A percentile compares a stretch with the other conserved stretches of the same genome.
These are phyloP conservation scores for Fereydounia khargensis DNA, from an alignment of 1,284 basidiomycete genomes.

Conservation along the genomic window DNA sequence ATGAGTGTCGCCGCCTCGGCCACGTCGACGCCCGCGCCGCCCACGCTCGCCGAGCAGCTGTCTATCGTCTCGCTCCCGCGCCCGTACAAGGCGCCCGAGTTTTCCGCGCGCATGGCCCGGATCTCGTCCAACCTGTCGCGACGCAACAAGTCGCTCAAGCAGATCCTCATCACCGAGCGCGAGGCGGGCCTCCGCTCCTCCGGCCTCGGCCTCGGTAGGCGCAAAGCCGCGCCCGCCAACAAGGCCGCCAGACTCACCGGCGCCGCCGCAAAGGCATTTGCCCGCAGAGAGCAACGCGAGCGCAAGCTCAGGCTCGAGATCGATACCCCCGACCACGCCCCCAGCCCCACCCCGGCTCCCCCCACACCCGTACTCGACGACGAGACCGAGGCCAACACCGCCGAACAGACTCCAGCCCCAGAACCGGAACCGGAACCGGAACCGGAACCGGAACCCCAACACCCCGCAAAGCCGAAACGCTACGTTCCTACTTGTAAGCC, in stretches of 20 bases:
- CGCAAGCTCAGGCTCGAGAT: too few relatives aligned
- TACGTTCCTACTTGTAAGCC: conserved; percentile 19
- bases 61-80: conserved; percentile 23
- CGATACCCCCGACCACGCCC: too few relatives aligned
- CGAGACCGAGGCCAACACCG: neutral
- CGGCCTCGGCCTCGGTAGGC: neutral
- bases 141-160: conserved; percentile 48
- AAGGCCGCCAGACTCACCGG: conserved; percentile 19
- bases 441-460: neutral
- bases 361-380: too few relatives aligned
- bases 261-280: conserved; percentile 22
- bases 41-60: conserved; percentile 24
- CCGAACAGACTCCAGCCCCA: conserved; percentile 1
- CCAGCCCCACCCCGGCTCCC: too few relatives aligned
- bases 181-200: conserved; percentile 34
- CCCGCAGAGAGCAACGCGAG: conserved; percentile 22
- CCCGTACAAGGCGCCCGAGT: conserved; percentile 35
- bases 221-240: too few relatives aligned
- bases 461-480: conserved; percentile 9
- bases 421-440: neutral
- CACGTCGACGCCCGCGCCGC: conserved; percentile 22
- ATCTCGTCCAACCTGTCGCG: conserved; percentile 31
- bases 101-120: conserved; percentile 15
- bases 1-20: conserved; percentile 5
- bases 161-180: conserved; percentile 42